Evolutionary conservation across 2,329 filamentous ascomycete species (phyloP), one percentile per base, ranked within the genome.

Genomic region (Orbilia blumenaviensis): DNA sequence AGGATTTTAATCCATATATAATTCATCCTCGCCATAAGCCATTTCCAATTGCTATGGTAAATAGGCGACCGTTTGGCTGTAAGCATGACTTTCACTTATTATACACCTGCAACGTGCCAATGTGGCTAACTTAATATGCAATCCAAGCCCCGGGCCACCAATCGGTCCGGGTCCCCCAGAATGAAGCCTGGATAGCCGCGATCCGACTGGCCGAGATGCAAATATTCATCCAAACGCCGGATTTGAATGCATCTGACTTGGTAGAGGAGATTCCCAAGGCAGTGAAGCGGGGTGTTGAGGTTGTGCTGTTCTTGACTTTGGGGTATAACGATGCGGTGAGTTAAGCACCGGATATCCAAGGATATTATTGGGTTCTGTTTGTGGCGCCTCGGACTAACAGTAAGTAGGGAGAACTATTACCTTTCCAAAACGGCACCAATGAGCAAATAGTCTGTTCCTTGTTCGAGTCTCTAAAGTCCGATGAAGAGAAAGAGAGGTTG

Each of bases 221-320:
- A 27, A 86, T 94, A n/a, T 92, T 94, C 80, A 93, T 94, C 71
- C 91, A 94, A 81, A 90, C 90, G 0, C 92, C 92, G 0, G 90
- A 92, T 21, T 85, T 94, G 38, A 94, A 94, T 79, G 91, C 91
- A 87, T 68, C 89, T 88, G 0, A 83, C 93, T 0, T 80, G 93
- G 0, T 75, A n/a, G 86, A 88, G 0, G 89, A 89, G 0, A 86
- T 94, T 2, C 80, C 87, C 0, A 86, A 86, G 2, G 91, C 92
- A 0, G 86, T 89, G n/a, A 85, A 88, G 74, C 85, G 91, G 0
- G 91, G 91, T 0, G 82, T 93, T 0, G 84, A 89, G 60, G 88
- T 93, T 0, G 89, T 87, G 0, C 90, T 89, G 81, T 93, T 92
- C 78, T 85, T 93, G 0, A 92, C 90, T 78, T 86, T 94, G 0